Evolutionary conservation across 768 basidiomycete genomes (phyloP), one percentile per base, ranked within the genome.

Genomic region (Holtermanniella nyarrowii): DNA sequence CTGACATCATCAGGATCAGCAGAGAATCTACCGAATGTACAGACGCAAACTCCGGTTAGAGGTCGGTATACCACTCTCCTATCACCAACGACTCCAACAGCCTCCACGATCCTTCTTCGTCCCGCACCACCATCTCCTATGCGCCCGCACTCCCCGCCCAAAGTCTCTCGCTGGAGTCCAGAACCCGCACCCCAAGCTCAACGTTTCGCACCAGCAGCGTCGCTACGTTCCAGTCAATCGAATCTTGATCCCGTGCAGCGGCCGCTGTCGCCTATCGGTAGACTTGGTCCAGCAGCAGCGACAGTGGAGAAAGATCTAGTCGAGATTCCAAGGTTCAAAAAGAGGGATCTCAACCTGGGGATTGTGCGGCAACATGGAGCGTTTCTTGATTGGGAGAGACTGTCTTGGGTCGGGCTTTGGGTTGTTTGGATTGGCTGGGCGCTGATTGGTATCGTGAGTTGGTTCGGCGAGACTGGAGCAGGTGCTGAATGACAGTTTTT

Each of bases 401-500:
- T 58, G 3, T 49, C 52, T 12, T 68, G 66, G 66, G 5, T 51
- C 4, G 45, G 27, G 3, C 42, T 65, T 11, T 62, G 60, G 60
- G 7, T 39, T 2, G 18, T 13, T 0, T 67, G 65, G 59, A 25
- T 58, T 1, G 1, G 53, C 16, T 52, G 53, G 46, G 57, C 53
- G 1, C 44, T 67, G 39, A 22, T 58, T 5, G 52, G 58, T 10
- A 16, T 67, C 39, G 65, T 67, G 23, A 59, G 62, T 50, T 12
- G 24, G 7, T 20, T 44, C 31, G 31, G 10, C 7, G 31, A 16
- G 16, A 37, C 31, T 16, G 10, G n/a, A n/a, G n/a, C n/a, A n/a
- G n/a, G n/a, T 16, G 31, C 31, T 37, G 21, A 46, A n/a, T 25
- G 14, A 4, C 49, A 67, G 65, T 90, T 84, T 65, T 82, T 91